Percentiles rank a stretch among this genome's conserved stretches.
Conservation (phyloP, 805 yeast species). For the Candida xyloterini region DNA sequence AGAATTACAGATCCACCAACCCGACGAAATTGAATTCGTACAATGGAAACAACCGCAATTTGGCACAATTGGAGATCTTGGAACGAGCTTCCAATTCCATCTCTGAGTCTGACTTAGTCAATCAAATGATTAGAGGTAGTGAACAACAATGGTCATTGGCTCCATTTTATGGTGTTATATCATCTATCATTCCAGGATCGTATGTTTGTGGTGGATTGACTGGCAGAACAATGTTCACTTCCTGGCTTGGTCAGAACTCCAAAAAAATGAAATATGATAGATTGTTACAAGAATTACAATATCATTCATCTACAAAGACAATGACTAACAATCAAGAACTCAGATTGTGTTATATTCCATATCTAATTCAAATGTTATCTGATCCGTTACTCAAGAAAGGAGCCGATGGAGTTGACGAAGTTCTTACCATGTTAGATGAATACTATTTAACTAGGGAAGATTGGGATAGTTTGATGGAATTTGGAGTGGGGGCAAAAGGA, state of each 20-base stretch:
- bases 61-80: constrained; percentile 56
- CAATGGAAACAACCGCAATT: constrained; percentile 35
- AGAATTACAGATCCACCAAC: constrained; percentile 71
- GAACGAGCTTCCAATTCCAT: constrained; percentile 84
- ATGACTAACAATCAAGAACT: constrained; percentile 73
- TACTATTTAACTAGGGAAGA: constrained; percentile 88
- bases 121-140: constrained; percentile 76
- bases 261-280: constrained; percentile 76
- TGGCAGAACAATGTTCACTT: constrained; percentile 73
- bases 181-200: constrained; percentile 77
- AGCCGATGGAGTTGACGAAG: constrained; percentile 60
- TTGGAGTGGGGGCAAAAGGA: constrained; percentile 61
- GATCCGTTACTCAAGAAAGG: constrained; percentile 56
- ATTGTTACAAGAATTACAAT: constrained; percentile 79
- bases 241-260: constrained; percentile 89
- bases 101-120: constrained; percentile 81
- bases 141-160: constrained; percentile 93
- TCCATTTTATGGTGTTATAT: constrained; percentile 86
- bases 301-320: constrained; percentile 79
- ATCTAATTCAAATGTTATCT: constrained; percentile 53
- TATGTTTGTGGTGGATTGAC: constrained; percentile 67
- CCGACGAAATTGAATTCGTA: constrained; percentile 40
- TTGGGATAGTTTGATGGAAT: constrained; percentile 85
- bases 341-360: constrained; percentile 72
- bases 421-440: constrained; percentile 73